A percentile compares a stretch with the other conserved stretches of the same genome.
These are phyloP conservation scores for Dryas integrifolia DNA, from an alignment of 331 rosid species.

Conservation along the genomic window DNA sequence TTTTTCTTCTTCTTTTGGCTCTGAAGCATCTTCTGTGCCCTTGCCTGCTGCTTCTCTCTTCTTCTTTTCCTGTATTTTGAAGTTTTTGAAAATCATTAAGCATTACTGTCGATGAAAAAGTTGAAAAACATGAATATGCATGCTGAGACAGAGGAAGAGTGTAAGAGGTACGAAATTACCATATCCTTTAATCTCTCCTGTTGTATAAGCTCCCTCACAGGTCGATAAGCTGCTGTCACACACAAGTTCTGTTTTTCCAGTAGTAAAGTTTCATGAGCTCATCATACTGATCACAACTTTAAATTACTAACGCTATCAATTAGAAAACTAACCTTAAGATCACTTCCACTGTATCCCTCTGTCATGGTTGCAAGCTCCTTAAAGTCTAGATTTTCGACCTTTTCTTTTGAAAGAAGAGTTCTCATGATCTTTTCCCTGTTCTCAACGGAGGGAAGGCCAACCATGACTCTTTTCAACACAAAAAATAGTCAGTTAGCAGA, in stretches of 20 bases:
- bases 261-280: constrained; percentile 24
- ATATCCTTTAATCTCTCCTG: constrained; percentile 66
- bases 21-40: constrained; percentile 45
- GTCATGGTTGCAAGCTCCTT: constrained; percentile 81
- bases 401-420: constrained; percentile 82
- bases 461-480: constrained; percentile 67
- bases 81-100: constrained; percentile 6
- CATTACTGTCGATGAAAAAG: background rate
- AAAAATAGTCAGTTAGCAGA: constrained; percentile 11
- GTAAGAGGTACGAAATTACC: constrained; percentile 38
- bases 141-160: constrained; percentile 5
- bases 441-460: constrained; percentile 82
- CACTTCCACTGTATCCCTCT: constrained; percentile 89
- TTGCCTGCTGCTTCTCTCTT: constrained; percentile 48
- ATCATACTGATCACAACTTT: background rate
- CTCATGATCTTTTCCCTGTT: constrained; percentile 76
- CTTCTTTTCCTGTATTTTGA: constrained; percentile 57
- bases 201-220: constrained; percentile 79
- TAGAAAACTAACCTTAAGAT: constrained; percentile 64
- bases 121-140: background rate
- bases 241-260: constrained; percentile 73
- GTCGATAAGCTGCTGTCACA: constrained; percentile 81
- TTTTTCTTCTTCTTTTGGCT: constrained; percentile 45
- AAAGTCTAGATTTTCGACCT: constrained; percentile 62
- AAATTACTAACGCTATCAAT: background rate